Evolutionary conservation across 192 early-diverging fungal genomes (phyloP).

Genomic region (Lunasporangiospora selenospora): DNA sequence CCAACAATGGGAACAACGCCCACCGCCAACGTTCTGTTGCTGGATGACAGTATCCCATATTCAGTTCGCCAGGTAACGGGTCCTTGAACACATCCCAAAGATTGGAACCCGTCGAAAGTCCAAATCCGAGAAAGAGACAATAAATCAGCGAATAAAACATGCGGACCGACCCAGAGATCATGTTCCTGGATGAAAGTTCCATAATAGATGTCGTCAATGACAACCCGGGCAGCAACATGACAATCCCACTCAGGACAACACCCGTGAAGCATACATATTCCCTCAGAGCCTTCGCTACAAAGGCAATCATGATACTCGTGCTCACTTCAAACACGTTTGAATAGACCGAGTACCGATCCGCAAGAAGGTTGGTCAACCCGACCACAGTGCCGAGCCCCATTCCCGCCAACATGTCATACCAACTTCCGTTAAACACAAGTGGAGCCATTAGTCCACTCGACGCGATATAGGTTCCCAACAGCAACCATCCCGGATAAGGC

Average conservation of each 20-base stretch:
- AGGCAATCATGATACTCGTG: conserved; percentile 67
- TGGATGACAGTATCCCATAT: conserved; percentile 39
- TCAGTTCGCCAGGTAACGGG: conserved; percentile 39
- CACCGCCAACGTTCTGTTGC: conserved; percentile 44
- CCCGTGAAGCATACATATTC: conserved; percentile 71
- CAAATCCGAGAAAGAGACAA: conserved; percentile 82
- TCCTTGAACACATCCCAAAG: conserved; percentile 39
- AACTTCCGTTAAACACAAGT: conserved; percentile 73
- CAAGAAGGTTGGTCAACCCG: conserved; percentile 62
- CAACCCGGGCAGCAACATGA: conserved; percentile 75
- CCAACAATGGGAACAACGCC: conserved; percentile 42
- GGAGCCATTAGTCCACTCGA: conserved; percentile 67
- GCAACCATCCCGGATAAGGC: conserved; percentile 61
- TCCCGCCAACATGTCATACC: conserved; percentile 61
- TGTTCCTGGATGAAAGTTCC: conserved; percentile 86
- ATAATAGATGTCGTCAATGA: conserved; percentile 87
- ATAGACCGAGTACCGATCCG: conserved; percentile 64
- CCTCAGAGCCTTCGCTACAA: conserved; percentile 65
- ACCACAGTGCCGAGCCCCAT: conserved; percentile 53
- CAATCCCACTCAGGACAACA: conserved; percentile 62
- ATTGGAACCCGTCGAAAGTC: conserved; percentile 66
- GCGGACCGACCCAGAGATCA: conserved; percentile 86
- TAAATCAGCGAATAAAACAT: conserved; percentile 82
- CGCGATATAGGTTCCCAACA: conserved; percentile 52
- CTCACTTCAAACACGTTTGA: conserved; percentile 76